A percentile compares a stretch with the other conserved stretches of the same genome.
phyloP scores from a whole-genome alignment of 768 basidiomycete genomes.

The Hemileccinum rubropunctum region DNA sequence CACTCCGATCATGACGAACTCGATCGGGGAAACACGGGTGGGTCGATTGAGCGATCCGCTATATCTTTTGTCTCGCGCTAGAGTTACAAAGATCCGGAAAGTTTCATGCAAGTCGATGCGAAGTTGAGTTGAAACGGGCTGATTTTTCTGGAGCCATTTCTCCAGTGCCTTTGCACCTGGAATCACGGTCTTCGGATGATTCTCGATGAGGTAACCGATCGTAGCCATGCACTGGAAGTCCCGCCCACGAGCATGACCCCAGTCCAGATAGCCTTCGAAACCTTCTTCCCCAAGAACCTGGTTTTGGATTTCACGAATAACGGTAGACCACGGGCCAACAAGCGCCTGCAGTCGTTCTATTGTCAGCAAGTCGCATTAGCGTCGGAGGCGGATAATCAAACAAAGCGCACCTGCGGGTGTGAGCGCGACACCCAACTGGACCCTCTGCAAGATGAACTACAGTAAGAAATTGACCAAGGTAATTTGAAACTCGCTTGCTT shows the following conservation, averaged over 20 bases:
- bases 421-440: constrained; percentile 51
- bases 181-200: constrained; percentile 25
- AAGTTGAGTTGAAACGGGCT: constrained; percentile 27
- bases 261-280: constrained; percentile 38
- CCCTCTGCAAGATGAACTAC: constrained; percentile 35
- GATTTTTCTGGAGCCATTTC: constrained; percentile 35
- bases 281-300: constrained; percentile 35
- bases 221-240: constrained; percentile 47
- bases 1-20: constrained; percentile 44
- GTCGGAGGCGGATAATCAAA: background rate
- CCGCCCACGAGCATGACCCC: constrained; percentile 43
- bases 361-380: background rate
- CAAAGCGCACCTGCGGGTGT: constrained; percentile 42
- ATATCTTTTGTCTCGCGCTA: constrained; percentile 34
- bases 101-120: constrained; percentile 30
- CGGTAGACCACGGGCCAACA: constrained; percentile 42
- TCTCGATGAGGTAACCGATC: constrained; percentile 32
- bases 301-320: constrained; percentile 41
- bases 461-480: background rate
- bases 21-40: constrained; percentile 40
- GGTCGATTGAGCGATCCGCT: constrained; percentile 33
- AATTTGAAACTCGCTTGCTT: constrained; percentile 9
- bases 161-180: constrained; percentile 31
- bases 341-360: constrained; percentile 51
- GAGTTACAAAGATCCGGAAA: constrained; percentile 33